Base-by-base conservation (phyloP, 805 yeast species). In the Wickerhamomyces hampshirensis region DNA sequence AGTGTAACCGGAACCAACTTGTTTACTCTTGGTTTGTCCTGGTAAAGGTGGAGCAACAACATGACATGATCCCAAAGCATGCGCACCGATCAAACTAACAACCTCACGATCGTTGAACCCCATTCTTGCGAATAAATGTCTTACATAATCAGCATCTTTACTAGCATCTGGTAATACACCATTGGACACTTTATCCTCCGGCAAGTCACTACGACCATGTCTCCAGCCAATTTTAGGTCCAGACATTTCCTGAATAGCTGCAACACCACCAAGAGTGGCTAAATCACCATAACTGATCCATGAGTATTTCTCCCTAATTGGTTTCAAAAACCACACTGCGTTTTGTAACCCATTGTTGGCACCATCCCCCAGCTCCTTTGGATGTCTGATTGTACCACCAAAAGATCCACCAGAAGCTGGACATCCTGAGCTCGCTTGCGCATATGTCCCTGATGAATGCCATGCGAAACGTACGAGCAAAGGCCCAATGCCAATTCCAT, bases 361-460 rank as follows among this genome's bases (percentile, higher is more conserved):
- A 41, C 68, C 68, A 12, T 62, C 66, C 37, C 66, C 65, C 9
- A 81, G 79, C 47, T 76, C 78, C 32, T 65, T 58, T 77, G 62
- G 51, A 72, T 75, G 18, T 72, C 68, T 43, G 41, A 79, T 77
- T 11, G 88, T 80, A 31, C 86, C 87, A 30, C 87, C 86, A 49
- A 69, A 77, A 1, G 85, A 76, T 3, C 87, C 86, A 30, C 85
- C 86, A 13, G 66, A 63, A 23, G 38, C 39, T 2, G 55, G 53
- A 40, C 56, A 18, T 54, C 70, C 70, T 31, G 71, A 66, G 15
- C 59, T 55, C 19, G 59, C 56, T 46, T 64, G 65, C 50, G 84
- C 86, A 59, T 69, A 87, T 14, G 93, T 84, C n/a, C 94, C 95
- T 39, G 85, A 73, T 24, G 81, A 74, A 56, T 86, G 95, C 95